Evolutionary conservation across 768 basidiomycete species (phyloP), one percentile per base, ranked within the genome.

Genomic region (Psilocybe azurescens): DNA sequence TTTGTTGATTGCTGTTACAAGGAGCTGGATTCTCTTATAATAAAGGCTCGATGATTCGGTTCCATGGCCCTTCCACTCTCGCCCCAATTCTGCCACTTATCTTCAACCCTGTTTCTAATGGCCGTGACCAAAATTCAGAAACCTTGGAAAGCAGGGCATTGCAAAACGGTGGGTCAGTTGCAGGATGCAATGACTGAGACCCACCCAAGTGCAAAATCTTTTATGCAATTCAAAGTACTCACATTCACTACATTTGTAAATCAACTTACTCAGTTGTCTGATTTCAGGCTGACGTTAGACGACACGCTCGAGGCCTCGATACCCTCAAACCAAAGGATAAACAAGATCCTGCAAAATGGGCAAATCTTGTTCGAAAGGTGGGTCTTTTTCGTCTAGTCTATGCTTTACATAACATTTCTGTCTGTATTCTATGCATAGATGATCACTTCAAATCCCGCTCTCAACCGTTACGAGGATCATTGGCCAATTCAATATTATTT

Each of bases 401-500:
- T 0, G 20, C 9, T 29, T 30, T 44, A 11, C 3, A 5, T 44
- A 5, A 44, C 41, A 5, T 44, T n/a, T 56, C 10, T 9, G 16
- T 16, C 24, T 5, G 9, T 36, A 18, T 32, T 20, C 16, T 24
- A 47, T 56, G 9, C 33, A 5, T 48, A 65, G 64, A 58, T 65
- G n/a, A 52, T 61, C 11, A 13, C 24, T 9, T 29, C n/a, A 2
- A 50, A 65, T 28, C 60, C 60, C 0, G 4, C 41, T 8, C 60
- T 65, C 30, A n/a, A 8, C 5, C 44, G 7, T 10, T 65, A 65
- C 41, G 56, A 65, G 8, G 33, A 61, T 14, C 20, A 56, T 18
- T 65, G 60, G 64, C 64, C 64, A 6, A 32, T 61, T 9, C 20
- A 36, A 52, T 5, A 50, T 2, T 59, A 56, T 44, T 54, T 46